Base-by-base conservation (phyloP, 768 basidiomycete genomes). In the Russula virescens region DNA sequence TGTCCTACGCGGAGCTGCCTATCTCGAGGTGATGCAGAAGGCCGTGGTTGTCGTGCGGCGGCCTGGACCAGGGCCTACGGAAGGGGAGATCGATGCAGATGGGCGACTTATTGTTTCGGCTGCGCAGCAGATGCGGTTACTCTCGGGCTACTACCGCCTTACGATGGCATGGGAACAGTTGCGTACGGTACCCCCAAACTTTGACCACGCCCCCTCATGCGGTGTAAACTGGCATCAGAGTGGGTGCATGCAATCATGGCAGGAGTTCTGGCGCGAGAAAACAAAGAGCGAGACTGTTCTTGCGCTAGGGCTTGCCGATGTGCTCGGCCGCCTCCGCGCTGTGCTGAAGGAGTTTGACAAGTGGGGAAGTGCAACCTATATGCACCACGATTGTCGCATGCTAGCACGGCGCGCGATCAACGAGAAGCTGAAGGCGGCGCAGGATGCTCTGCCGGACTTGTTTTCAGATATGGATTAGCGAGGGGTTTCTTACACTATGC, bases 261-360 rank as follows among this genome's bases (percentile, higher is more conserved):
- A 82, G 13, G 88, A 89, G 56, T 90, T 89, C 70, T 90, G 88
- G 88, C 87, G 86, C 72, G 87, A 89, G 67, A 87, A 86, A 72
- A 83, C 84, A 28, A 79, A 78, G 68, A 77, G 81, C 49, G 88
- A 89, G 40, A 71, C 77, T 3, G 81, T 89, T 31, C 76, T 89
- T 38, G 73, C 75, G 16, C 77, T 86, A 5, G 85, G 82, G 9
- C 72, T 83, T 2, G 84, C 86, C 35, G 86, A 90, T 69, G 85
- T 89, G 38, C 70, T 87, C 5, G 89, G 88, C 40, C 79, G 84
- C 62, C 70, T 90, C 67, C 81, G 75, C 69, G 76, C 81, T 61
- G 78, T 90, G 40, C 74, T 82, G 68, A 85, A 83, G 73, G 86
- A 88, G 59, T 86, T 85, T 62, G 87, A 88, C 60, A 76, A 82